Evolutionary conservation across 495 filamentous ascomycete genomes (phyloP), one percentile per base, ranked within the genome.

Genomic region (Pseudevernia furfuracea): DNA sequence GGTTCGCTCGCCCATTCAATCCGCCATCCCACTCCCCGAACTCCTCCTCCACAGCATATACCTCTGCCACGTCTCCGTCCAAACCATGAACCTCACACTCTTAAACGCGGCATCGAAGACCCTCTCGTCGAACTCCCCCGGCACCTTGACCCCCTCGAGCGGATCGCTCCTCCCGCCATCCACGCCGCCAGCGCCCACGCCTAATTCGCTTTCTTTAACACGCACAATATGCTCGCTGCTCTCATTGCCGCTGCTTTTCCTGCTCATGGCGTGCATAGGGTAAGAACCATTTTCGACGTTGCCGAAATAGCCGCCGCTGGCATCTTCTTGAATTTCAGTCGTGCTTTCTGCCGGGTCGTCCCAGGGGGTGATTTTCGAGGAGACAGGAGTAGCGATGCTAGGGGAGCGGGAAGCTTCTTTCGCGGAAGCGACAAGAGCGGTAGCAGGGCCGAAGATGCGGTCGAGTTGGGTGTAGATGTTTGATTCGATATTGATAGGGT

Each of bases 41-140:
- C 7, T 2, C 52, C 52, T 1, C 30, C 17, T 32, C 52, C 52
- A 55, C 0, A 9, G 30, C 52, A 55, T 55, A 15, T 63, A 68
- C 17, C 63, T 21, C 66, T 68, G 82, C 86, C 86, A 89, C n/a
- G 86, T 89, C 70, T 88, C 87, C 15, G 83, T 86, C 61, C 86
- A 77, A 3, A 89, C 86, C 17, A 88, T 75, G 67, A 87, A 86
- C 74, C 86, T 86, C 73, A 88, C 83, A 62, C 81, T 83, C 58
- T 75, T 67, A 70, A 85, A 79, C 0, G 85, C 84, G 2, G 71
- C 75, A 57, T 85, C 82, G 58, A 89, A 88, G 25, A 87, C 77
- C 2, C 49, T 66, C 8, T 72, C 72, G 43, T 79, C 76, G 60
- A 88, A 87, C 0, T 68, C 74, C 7, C 71, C 72, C 1, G 84